phyloP scores from a whole-genome alignment of 179 eudicot genomes.

The Silene noctiflora region DNA sequence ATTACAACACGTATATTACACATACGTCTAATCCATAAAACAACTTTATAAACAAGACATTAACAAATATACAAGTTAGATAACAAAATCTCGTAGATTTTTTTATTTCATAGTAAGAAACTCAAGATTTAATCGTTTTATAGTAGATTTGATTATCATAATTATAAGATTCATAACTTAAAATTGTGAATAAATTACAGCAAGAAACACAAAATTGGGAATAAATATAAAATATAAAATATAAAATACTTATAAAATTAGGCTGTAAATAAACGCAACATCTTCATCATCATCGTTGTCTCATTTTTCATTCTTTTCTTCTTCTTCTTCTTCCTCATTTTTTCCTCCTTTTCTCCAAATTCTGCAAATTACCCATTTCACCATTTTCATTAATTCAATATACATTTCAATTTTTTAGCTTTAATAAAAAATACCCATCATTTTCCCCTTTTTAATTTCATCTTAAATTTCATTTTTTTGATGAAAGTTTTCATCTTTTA shows the following conservation, averaged over 20 bases:
- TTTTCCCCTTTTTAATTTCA: background rate
- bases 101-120: too few species aligned
- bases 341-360: background rate
- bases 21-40: background rate
- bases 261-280: constrained; percentile 31
- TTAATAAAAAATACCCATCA: background rate
- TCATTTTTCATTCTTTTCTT: background rate
- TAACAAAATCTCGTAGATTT: background rate
- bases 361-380: constrained; percentile 23
- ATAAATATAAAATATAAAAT: background rate
- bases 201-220: background rate
- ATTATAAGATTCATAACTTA: too few species aligned
- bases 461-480: background rate
- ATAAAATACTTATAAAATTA: background rate
- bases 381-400: background rate
- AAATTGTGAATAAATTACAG: too few species aligned
- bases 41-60: too few species aligned
- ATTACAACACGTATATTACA: background rate
- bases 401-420: background rate
- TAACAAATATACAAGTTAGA: too few species aligned
- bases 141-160: background rate
- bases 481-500: background rate
- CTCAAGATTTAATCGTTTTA: background rate
- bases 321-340: background rate
- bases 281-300: constrained; percentile 20